Base-by-base conservation (phyloP, 2,329 filamentous ascomycete genomes). In the Botrytis medusae region DNA sequence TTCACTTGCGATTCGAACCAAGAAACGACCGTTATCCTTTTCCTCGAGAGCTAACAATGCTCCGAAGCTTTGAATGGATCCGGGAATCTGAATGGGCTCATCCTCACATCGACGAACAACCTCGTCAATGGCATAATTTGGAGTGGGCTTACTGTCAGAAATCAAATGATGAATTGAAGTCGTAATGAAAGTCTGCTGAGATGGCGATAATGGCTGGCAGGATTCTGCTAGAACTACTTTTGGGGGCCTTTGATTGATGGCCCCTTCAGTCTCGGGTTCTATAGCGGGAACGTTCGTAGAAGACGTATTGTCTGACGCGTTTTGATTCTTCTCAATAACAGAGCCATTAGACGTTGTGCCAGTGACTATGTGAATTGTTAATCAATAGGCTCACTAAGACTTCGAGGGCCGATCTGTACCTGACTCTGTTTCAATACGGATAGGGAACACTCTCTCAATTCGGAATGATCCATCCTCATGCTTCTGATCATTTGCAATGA, bases 1-100 rank as follows among this genome's bases (percentile, higher is more conserved):
- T 81, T 97, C 93, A 82, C 92, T 97, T 18, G 90, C 92, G 37
- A 93, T 88, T 20, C 92, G 89, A 14, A 95, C 92, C 1, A 88
- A 80, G 18, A 96, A 87, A 46, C 87, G 88, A 2, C 91, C 91
- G 46, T 92, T 90, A 0, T 83, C 80, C 69, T 93, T 90, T 80
- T 95, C 92, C 71, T 90, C 88, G n/a, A 97, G 81, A 0, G 91
- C 93, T 42, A 97, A 78, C 37, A 97, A 84, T 6, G 92, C 85
- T 1, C 94, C 94, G 77, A 97, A 97, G 1, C 94, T 93, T 0
- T 94, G 94, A 1, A 73, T 54, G 1, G 72, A 48, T 32, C 63
- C 72, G 18, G 72, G 72, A 12, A 94, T 91, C 76, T 95, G 93
- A 42, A 97, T 97, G 0, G 94, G 94, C 78, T 97, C 94, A 79